Conservation (phyloP, 371 early-diverging fungal species). For the Mortierella sp. region DNA sequence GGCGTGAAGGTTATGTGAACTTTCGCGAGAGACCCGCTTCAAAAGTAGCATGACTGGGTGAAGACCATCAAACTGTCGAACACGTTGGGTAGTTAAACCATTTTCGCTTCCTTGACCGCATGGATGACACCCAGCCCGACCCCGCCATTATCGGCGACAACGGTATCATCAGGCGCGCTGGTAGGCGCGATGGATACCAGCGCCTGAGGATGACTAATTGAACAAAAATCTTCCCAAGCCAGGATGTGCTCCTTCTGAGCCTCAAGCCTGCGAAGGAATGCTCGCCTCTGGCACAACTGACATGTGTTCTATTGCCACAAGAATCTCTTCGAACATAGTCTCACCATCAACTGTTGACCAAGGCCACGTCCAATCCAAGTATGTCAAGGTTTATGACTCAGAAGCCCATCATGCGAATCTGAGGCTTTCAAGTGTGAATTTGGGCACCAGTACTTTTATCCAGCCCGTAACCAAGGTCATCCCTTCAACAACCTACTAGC, state of each 20-base stretch:
- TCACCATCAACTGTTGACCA: constrained; percentile 25
- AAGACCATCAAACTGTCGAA: neutral
- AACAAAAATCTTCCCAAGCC: neutral
- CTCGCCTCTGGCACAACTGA: constrained; percentile 14
- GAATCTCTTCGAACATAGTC: constrained; percentile 1
- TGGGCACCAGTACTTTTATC: constrained; percentile 14
- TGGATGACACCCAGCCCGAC: neutral
- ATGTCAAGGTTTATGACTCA: constrained; percentile 11
- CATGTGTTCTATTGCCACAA: constrained; percentile 20
- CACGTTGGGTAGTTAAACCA: neutral
- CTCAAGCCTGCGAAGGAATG: constrained; percentile 8
- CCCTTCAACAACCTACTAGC: constrained; percentile 24
- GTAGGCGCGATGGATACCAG: neutral
- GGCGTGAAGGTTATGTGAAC: too few species aligned
- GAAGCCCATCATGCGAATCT: constrained; percentile 6
- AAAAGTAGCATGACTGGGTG: too few species aligned
- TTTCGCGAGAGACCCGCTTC: too few species aligned
- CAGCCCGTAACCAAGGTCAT: constrained; percentile 26
- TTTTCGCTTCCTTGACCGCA: neutral
- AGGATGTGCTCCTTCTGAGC: constrained; percentile 13
- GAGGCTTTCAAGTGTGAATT: constrained; percentile 12
- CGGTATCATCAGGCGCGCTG: neutral
- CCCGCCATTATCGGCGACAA: too few species aligned
- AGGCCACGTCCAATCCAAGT: constrained; percentile 18
- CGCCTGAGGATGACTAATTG: too few species aligned